Conservation (phyloP, 140 eudicot genomes). For the Senecio squalidus region DNA sequence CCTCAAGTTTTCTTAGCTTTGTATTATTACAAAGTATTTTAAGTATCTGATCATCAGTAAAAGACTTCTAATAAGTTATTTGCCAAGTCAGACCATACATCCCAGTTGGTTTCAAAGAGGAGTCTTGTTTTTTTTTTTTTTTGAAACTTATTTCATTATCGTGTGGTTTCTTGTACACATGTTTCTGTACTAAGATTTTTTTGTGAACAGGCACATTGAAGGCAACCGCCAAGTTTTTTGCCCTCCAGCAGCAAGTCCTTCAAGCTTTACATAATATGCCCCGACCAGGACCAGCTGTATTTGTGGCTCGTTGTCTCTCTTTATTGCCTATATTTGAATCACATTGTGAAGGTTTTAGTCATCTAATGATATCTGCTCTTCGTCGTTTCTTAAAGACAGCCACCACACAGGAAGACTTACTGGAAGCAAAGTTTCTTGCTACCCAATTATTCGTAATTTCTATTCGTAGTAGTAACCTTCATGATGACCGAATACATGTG, state of each 20-base stretch:
- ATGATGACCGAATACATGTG: conserved; percentile 61
- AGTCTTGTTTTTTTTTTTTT: neutral
- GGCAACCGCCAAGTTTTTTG: conserved; percentile 73
- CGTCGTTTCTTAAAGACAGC: conserved; percentile 55
- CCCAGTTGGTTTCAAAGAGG: no score
- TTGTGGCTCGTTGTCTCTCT: conserved; percentile 69
- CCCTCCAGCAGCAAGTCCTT: conserved; percentile 70
- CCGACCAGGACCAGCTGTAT: conserved; percentile 63
- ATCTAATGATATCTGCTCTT: conserved; percentile 70
- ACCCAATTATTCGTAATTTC: conserved; percentile 48
- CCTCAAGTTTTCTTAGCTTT: no score
- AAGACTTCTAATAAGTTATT: no score
- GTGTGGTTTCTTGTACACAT: neutral
- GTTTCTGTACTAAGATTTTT: conserved; percentile 1
- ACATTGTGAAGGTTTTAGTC: conserved; percentile 76
- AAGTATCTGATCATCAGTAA: no score
- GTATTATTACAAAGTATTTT: no score
- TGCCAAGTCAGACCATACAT: no score
- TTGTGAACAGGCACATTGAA: conserved; percentile 64
- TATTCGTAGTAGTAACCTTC: conserved; percentile 36
- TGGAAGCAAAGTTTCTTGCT: conserved; percentile 50
- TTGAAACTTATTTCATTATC: no score
- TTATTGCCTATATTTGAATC: conserved; percentile 69
- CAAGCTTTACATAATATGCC: conserved; percentile 52
- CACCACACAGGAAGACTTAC: conserved; percentile 43